Evolutionary conservation across 495 filamentous ascomycete species (phyloP).

Genomic region (Penicillium flavigenum): DNA sequence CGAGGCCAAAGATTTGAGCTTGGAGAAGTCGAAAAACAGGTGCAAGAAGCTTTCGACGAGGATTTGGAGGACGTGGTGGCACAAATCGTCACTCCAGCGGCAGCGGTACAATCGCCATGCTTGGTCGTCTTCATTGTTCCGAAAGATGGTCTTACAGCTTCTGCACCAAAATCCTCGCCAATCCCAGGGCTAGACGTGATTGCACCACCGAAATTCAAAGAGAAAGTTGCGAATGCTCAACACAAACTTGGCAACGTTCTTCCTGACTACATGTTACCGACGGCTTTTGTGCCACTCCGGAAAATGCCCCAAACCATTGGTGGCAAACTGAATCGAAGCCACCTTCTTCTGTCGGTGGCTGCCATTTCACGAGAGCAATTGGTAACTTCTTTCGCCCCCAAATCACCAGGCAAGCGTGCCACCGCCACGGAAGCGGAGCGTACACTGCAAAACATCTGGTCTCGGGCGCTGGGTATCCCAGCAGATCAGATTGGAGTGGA

Average conservation of each 20-base stretch:
- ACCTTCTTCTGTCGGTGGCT: constrained; percentile 8
- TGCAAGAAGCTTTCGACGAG: background rate
- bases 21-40: constrained; percentile 42
- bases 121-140: constrained; percentile 2
- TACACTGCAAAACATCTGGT: constrained; percentile 35
- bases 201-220: background rate
- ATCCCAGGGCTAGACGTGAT: background rate
- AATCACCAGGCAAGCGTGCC: constrained; percentile 2
- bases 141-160: background rate
- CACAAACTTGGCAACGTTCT: constrained; percentile 3
- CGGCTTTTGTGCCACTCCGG: constrained; percentile 12
- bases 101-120: background rate
- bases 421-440: constrained; percentile 24
- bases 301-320: constrained; percentile 16
- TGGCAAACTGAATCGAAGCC: constrained; percentile 23
- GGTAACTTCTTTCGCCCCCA: background rate
- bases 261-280: constrained; percentile 25
- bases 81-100: constrained; percentile 4
- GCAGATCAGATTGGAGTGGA: constrained; percentile 21
- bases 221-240: background rate
- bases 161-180: too few species aligned
- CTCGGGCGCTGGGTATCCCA: constrained; percentile 28
- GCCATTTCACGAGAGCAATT: background rate
- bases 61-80: constrained; percentile 24
- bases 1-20: constrained; percentile 51